These are phyloP conservation scores for Mycena maculata DNA, from an alignment of 768 basidiomycete genomes.

Conservation along the genomic window DNA sequence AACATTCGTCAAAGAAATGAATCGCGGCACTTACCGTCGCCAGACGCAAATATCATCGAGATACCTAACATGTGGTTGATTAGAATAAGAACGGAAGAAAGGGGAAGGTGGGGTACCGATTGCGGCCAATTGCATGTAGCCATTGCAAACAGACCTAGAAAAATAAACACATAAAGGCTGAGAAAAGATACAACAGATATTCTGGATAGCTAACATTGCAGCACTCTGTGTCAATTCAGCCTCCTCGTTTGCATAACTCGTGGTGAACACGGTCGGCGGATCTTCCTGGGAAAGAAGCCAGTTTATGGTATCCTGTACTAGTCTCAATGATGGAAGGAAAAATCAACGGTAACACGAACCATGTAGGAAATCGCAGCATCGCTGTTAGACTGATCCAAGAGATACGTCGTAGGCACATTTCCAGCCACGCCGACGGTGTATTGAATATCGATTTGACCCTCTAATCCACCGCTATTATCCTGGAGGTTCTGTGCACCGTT, in stretches of 20 bases:
- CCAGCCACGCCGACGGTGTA: slow-evolving; percentile 23
- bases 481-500: too few species aligned
- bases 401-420: slow-evolving; percentile 16
- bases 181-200: slow-evolving; percentile 3
- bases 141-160: too few species aligned
- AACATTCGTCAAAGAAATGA: slow-evolving; percentile 6
- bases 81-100: background rate
- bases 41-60: slow-evolving; percentile 28
- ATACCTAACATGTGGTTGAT: slow-evolving; percentile 15
- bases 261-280: slow-evolving; percentile 24
- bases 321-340: slow-evolving; percentile 8
- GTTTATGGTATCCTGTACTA: slow-evolving; percentile 19
- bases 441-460: slow-evolving; percentile 23
- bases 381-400: background rate
- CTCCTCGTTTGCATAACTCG: slow-evolving; percentile 23
- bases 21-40: slow-evolving; percentile 18
- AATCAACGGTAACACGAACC: slow-evolving; percentile 14
- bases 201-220: slow-evolving; percentile 12
- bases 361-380: slow-evolving; percentile 21
- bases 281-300: slow-evolving; percentile 23
- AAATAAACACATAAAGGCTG: background rate
- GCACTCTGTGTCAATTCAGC: slow-evolving; percentile 1
- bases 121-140: slow-evolving; percentile 25
- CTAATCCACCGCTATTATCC: slow-evolving; percentile 18
- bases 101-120: slow-evolving; percentile 15